Conservation (phyloP, 495 filamentous ascomycete genomes). For the Elasticomyces elasticus region DNA sequence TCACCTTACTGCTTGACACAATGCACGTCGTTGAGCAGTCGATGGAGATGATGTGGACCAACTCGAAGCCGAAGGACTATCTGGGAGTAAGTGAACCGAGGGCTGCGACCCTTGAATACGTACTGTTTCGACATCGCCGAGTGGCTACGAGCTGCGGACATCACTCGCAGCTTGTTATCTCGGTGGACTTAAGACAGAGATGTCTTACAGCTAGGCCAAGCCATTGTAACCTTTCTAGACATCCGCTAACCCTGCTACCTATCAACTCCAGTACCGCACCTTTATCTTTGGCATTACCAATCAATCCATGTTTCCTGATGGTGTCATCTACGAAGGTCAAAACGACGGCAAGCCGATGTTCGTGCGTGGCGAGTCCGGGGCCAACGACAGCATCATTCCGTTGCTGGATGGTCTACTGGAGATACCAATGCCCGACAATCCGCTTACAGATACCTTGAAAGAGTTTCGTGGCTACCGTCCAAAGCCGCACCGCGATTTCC, state of each 20-base stretch:
- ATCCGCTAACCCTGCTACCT: too few relatives aligned
- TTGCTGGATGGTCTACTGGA: constrained; percentile 74
- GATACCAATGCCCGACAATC: constrained; percentile 71
- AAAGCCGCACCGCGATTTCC: constrained; percentile 72
- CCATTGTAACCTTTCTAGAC: too few relatives aligned
- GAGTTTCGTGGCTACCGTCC: constrained; percentile 83
- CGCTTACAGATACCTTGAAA: constrained; percentile 70
- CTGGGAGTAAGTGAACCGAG: too few relatives aligned
- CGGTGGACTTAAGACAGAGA: too few relatives aligned
- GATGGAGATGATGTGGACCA: constrained; percentile 66
- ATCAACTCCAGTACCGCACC: constrained; percentile 80
- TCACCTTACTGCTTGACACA: constrained; percentile 55
- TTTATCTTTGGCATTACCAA: constrained; percentile 90
- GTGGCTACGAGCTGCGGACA: too few relatives aligned
- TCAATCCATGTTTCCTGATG: constrained; percentile 84
- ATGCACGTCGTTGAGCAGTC: constrained; percentile 54
- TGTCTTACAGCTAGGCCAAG: too few relatives aligned
- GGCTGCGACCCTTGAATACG: too few relatives aligned
- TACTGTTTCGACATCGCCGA: too few relatives aligned
- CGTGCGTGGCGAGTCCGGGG: constrained; percentile 72
- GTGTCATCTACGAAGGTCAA: constrained; percentile 77
- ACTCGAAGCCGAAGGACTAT: constrained; percentile 68
- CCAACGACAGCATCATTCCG: constrained; percentile 83
- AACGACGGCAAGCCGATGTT: constrained; percentile 53
- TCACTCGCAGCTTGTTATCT: too few relatives aligned